phyloP scores from a whole-genome alignment of 2,329 filamentous ascomycete genomes.

The Ophiostoma triangulosporum region DNA sequence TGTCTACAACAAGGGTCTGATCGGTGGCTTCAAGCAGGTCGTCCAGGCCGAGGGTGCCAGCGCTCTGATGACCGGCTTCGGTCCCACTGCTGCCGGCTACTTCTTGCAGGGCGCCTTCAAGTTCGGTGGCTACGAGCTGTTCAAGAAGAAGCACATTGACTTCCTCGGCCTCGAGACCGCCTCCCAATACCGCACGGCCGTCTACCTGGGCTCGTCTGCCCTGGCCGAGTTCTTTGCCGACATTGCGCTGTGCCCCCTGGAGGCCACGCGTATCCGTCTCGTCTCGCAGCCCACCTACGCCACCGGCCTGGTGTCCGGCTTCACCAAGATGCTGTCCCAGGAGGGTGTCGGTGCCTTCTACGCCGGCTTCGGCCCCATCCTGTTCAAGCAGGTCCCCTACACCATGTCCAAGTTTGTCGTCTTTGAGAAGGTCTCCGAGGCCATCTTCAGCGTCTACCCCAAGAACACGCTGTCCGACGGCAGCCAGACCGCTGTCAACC shows the following conservation, averaged over 20 bases:
- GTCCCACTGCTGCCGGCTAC: constrained; percentile 67
- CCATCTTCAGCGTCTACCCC: constrained; percentile 49
- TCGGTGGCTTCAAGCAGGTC: constrained; percentile 67
- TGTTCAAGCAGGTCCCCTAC: constrained; percentile 74
- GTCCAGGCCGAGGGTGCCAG: constrained; percentile 61
- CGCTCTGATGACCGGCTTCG: constrained; percentile 64
- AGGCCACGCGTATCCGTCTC: constrained; percentile 75
- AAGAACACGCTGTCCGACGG: constrained; percentile 50
- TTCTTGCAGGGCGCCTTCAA: constrained; percentile 80
- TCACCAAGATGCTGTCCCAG: constrained; percentile 58
- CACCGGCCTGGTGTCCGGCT: constrained; percentile 56
- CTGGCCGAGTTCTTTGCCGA: constrained; percentile 50
- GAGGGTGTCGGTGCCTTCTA: constrained; percentile 71
- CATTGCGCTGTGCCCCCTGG: constrained; percentile 68
- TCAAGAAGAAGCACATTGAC: constrained; percentile 75
- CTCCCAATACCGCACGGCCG: constrained; percentile 55
- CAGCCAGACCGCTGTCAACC: constrained; percentile 61
- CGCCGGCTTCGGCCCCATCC: constrained; percentile 66
- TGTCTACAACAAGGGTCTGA: constrained; percentile 68
- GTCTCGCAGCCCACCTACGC: constrained; percentile 68
- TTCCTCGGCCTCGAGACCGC: constrained; percentile 56
- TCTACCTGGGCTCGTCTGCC: constrained; percentile 54
- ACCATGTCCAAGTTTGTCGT: constrained; percentile 85
- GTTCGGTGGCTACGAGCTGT: constrained; percentile 79
- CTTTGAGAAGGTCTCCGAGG: constrained; percentile 67